A percentile compares a stretch with the other conserved stretches of the same genome.
Conservation (phyloP, 805 yeast genomes). For the Wickerhamomyces alni region DNA sequence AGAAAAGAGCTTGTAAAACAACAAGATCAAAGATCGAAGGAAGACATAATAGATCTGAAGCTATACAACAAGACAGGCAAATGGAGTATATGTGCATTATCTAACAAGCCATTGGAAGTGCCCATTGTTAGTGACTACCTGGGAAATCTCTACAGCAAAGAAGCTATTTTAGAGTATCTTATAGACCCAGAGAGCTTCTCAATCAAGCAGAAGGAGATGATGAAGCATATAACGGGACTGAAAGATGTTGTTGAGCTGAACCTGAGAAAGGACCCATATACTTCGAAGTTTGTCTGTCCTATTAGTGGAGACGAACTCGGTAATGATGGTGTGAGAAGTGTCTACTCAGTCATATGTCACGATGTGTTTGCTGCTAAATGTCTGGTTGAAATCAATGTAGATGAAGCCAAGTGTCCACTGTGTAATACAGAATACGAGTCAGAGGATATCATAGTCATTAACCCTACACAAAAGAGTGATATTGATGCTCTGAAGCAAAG, state of each 20-base stretch:
- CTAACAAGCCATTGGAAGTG: slow-evolving; percentile 34
- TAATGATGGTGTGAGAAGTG: slow-evolving; percentile 29
- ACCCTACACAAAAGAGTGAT: slow-evolving; percentile 23
- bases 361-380: slow-evolving; percentile 32
- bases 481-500: slow-evolving; percentile 18
- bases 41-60: slow-evolving; percentile 16
- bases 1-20: slow-evolving; percentile 42
- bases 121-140: slow-evolving; percentile 64
- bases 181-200: slow-evolving; percentile 29
- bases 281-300: slow-evolving; percentile 30
- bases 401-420: slow-evolving; percentile 30
- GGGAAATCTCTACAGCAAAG: slow-evolving; percentile 64
- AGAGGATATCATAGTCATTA: slow-evolving; percentile 33
- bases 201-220: slow-evolving; percentile 20
- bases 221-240: slow-evolving; percentile 30
- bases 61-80: slow-evolving; percentile 23
- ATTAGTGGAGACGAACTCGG: slow-evolving; percentile 32
- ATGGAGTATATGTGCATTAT: slow-evolving; percentile 45
- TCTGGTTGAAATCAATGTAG: slow-evolving; percentile 18
- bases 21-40: slow-evolving; percentile 1
- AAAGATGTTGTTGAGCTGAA: slow-evolving; percentile 41
- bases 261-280: slow-evolving; percentile 21
- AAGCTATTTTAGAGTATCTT: slow-evolving; percentile 51
- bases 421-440: slow-evolving; percentile 27
- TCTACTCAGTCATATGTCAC: slow-evolving; percentile 42